These are phyloP conservation scores for Sarcodon aspratus DNA, from an alignment of 768 basidiomycete genomes.

Conservation along the genomic window DNA sequence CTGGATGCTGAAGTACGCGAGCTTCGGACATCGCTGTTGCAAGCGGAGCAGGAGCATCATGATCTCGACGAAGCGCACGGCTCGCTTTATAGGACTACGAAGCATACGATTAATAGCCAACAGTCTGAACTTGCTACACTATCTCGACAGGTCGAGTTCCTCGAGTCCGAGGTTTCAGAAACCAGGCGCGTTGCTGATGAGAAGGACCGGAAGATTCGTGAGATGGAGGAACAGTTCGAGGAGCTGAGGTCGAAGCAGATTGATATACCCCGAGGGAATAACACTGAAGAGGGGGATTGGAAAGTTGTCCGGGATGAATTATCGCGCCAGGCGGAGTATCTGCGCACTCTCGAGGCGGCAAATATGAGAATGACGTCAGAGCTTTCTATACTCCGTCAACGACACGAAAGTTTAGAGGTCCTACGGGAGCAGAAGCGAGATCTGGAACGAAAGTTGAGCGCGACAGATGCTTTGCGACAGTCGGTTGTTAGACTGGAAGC, in stretches of 20 bases:
- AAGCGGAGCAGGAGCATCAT: slow-evolving; percentile 44
- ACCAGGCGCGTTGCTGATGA: slow-evolving; percentile 29
- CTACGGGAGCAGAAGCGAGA: slow-evolving; percentile 64
- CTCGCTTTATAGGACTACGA: slow-evolving; percentile 31
- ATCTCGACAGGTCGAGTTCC: slow-evolving; percentile 28
- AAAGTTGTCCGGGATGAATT: slow-evolving; percentile 56
- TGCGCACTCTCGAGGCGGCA: slow-evolving; percentile 44
- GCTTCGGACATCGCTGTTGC: slow-evolving; percentile 35
- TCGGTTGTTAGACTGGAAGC: slow-evolving; percentile 47
- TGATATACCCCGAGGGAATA: slow-evolving; percentile 2
- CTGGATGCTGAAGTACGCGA: slow-evolving; percentile 37
- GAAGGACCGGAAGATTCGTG: slow-evolving; percentile 26
- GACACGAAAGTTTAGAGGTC: slow-evolving; percentile 54
- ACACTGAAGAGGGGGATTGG: slow-evolving; percentile 44
- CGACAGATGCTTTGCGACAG: slow-evolving; percentile 43
- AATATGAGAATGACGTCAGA: slow-evolving; percentile 49
- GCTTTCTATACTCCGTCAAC: slow-evolving; percentile 38
- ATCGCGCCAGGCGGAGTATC: slow-evolving; percentile 49
- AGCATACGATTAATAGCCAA: slow-evolving; percentile 39
- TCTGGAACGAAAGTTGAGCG: slow-evolving; percentile 39
- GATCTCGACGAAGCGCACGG: slow-evolving; percentile 52
- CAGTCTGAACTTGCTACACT: slow-evolving; percentile 39
- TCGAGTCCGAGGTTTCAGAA: slow-evolving; percentile 37
- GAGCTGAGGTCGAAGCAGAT: slow-evolving; percentile 18
- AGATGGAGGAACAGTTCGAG: slow-evolving; percentile 37